Base-by-base conservation (phyloP, 176 grass and related monocot species). In the Hordeum marinum region DNA sequence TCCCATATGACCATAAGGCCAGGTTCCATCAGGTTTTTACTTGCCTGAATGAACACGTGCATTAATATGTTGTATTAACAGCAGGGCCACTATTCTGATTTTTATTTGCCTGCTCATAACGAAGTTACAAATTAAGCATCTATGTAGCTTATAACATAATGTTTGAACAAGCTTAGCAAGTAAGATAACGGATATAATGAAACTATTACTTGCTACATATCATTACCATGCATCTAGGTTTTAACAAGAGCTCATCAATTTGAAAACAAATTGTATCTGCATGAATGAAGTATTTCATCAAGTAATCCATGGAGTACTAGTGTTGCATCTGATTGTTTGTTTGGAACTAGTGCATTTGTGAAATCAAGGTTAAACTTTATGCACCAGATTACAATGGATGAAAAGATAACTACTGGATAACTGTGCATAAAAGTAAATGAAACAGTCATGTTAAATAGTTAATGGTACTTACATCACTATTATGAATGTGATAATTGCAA, bases 401-500 rank as follows among this genome's bases (percentile, higher is more conserved):
- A 57, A 57, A 57, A 57, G 6, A 57, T 3, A 20, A 9, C 18
- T 8, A 55, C 18, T 21, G 20, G 52, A 57, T 7, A 57, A 57
- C 18, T 7, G 17, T 67, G 5, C 8, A 63, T 76, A 12, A 48
- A 75, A 20, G 6, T 46, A 46, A 37, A 67, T 36, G 26, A 42
- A 7, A 14, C 72, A 14, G 23, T 9, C 68, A 72, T 21, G 14
- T 31, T 39, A 73, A 17, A 55, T 21, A 63, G 11, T 72, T 41
- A 17, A 72, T 4, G 80, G n/a, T 59, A 90, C 87, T 96, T 90
- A 96, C 93, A 94, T 94, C 90, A 39, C 88, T 89, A 81, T 99
- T 99, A 83, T 94, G 91, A 42, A 99, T 94, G 50, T 89, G 36
- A 77, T 99, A 71, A 36, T 89, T 83, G 87, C 96, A 99, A 27